Base-by-base conservation (phyloP, 495 filamentous ascomycete species). In the Tetracladium setigerum region DNA sequence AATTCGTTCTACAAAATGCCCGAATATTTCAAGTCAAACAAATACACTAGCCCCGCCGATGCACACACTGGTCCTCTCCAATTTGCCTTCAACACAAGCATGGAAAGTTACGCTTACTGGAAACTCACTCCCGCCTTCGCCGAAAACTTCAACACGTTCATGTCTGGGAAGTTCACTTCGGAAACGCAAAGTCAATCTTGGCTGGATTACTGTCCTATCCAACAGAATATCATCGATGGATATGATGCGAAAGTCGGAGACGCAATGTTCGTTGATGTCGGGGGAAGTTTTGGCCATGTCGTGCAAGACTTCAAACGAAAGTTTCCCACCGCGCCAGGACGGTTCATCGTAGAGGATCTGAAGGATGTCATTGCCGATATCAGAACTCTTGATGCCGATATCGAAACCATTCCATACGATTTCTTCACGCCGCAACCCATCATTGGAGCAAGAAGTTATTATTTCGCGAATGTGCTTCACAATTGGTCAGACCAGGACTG, bases 331-430 rank as follows among this genome's bases (percentile, higher is more conserved):
- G 12, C 46, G 2, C 38, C 38, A 9, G 42, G 49, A 10, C n/a
- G 33, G 11, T 61, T 82, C 22, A 52, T 81, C 9, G 50, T 79
- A 2, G 73, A 82, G 47, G 78, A 83, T 45, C 56, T 76, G 2
- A 48, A 76, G 2, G 46, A 56, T 5, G 47, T 31, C 2, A 32
- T 44, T 9, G 41, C 36, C 31, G 53, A 59, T 11, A 33, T 48
- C 30, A 44, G 37, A 12, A 4, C 36, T 1, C 34, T 44, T 2
- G 50, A 67, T 11, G 50, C 41, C 5, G 70, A 73, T 0, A 67
- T 81, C 13, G 62, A 71, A 44, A 51, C 55, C 8, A 57, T 68
- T 38, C 62, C 52, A 2, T 57, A 76, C 17, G 61, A 78, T 55
- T 77, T 81, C 57, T 79, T 73, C 47, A 50, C 61, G 11, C 42